Conservation (phyloP, 106 monocot genomes). For the Agapanthus africanus region DNA sequence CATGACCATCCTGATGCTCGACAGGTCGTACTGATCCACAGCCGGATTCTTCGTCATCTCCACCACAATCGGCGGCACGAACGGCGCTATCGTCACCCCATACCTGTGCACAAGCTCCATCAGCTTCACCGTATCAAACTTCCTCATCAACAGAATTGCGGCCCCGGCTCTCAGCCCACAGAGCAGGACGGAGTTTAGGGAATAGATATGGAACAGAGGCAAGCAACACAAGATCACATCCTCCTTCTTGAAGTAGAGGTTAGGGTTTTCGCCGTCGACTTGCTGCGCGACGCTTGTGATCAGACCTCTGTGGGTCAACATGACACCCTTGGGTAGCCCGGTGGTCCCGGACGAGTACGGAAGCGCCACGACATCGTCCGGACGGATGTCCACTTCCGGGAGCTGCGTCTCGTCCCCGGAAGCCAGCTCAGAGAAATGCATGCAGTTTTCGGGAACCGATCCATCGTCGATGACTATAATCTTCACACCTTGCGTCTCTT, state of each 20-base stretch:
- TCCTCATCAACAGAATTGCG: constrained; percentile 55
- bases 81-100: constrained; percentile 50
- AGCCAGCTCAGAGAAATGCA: constrained; percentile 45
- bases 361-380: constrained; percentile 75
- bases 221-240: constrained; percentile 74
- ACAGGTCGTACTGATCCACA: constrained; percentile 48
- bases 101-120: constrained; percentile 63
- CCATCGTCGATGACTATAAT: constrained; percentile 42
- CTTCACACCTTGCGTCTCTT: constrained; percentile 7
- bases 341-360: constrained; percentile 92
- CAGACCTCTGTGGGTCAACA: constrained; percentile 71
- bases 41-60: constrained; percentile 43
- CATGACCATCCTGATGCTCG: constrained; percentile 51
- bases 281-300: constrained; percentile 74
- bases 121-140: constrained; percentile 51
- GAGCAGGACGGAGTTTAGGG: constrained; percentile 63
- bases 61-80: constrained; percentile 74
- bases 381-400: constrained; percentile 34
- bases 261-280: constrained; percentile 80
- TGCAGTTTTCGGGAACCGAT: constrained; percentile 32
- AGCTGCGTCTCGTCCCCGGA: constrained; percentile 23
- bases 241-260: constrained; percentile 35
- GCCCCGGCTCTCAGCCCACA: constrained; percentile 60
- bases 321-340: constrained; percentile 86
- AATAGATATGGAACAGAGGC: constrained; percentile 83